A percentile compares a stretch with the other conserved stretches of the same genome.
Evolutionary conservation across 495 filamentous ascomycete species (phyloP).

Genomic region (Lophiostoma macrostomum): DNA sequence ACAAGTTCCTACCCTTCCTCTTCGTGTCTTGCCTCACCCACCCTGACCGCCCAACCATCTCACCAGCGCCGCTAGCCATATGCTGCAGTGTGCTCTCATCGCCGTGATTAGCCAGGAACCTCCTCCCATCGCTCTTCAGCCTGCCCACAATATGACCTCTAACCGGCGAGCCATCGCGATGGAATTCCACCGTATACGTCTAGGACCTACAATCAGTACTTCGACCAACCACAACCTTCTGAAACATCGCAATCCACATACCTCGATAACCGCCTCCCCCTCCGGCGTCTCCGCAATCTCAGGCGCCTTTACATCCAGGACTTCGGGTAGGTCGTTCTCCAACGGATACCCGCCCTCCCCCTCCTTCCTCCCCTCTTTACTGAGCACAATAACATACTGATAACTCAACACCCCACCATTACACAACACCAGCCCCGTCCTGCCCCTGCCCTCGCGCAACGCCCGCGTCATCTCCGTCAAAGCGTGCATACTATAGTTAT

Average conservation of each 20-base stretch:
- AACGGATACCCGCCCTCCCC: slow-evolving; percentile 45
- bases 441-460: slow-evolving; percentile 43
- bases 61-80: slow-evolving; percentile 28
- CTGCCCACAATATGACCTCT: slow-evolving; percentile 50
- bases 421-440: slow-evolving; percentile 50
- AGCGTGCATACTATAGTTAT: slow-evolving; percentile 62
- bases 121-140: slow-evolving; percentile 42
- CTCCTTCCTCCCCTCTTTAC: slow-evolving; percentile 41
- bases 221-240: neutral
- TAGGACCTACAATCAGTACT: slow-evolving; percentile 23
- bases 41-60: slow-evolving; percentile 46
- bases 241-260: slow-evolving; percentile 34
- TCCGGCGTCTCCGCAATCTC: slow-evolving; percentile 42
- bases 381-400: slow-evolving; percentile 53
- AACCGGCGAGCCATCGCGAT: slow-evolving; percentile 45
- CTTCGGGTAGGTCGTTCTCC: slow-evolving; percentile 39
- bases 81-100: slow-evolving; percentile 43
- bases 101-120: slow-evolving; percentile 52
- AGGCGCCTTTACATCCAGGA: slow-evolving; percentile 38
- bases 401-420: slow-evolving; percentile 56
- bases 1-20: slow-evolving; percentile 44
- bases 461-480: slow-evolving; percentile 50
- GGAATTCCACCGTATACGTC: slow-evolving; percentile 57
- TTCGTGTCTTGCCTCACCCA: slow-evolving; percentile 34
- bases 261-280: slow-evolving; percentile 51